Evolutionary conservation across 2,329 filamentous ascomycete species (phyloP), one percentile per base, ranked within the genome.

Genomic region (Drechmeria coniospora): DNA sequence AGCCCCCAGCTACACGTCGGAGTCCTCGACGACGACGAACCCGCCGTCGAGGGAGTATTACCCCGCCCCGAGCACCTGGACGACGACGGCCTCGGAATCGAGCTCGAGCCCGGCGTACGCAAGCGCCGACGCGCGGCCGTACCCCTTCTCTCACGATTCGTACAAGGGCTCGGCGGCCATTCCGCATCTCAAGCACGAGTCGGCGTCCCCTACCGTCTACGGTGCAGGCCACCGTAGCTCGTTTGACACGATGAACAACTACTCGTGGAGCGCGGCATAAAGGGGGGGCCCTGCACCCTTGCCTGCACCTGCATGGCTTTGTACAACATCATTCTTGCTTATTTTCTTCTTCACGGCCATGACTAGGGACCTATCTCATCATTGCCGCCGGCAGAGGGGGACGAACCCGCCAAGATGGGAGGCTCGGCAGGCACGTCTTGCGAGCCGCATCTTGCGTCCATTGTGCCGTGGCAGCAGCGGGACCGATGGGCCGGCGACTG

Each of bases 231-330:
- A 51, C 17, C 47, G 57, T 25, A 55, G 54, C 12, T 63, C 63
- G 10, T 64, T 63, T 32, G 59, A 61, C 30, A 53, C 51, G 26
- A 54, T 68, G 46, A 62, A 58, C 43, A 62, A 69, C 42, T 72
- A 72, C 43, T 67, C 65, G 18, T 72, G 68, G 68, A 68, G 60
- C 36, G 51, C 58, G 28, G 64, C 59, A 31, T 66, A 47, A 37
- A 23, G 16, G 21, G 18, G 10, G 18, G 18, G 18, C n/a, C n/a
- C n/a, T n/a, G n/a, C n/a, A n/a, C n/a, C n/a, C n/a, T n/a, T n/a
- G n/a, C n/a, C n/a, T n/a, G n/a, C n/a, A n/a, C n/a, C n/a, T n/a
- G n/a, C n/a, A n/a, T 26, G 25, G 11, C 8, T 19, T 15, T 26
- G 23, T 30, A 25, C 18, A 20, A 21, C n/a, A 20, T 15, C n/a